These are phyloP conservation scores for Colletotrichum sublineola DNA, from an alignment of 2,329 filamentous ascomycete species.

Conservation along the genomic window DNA sequence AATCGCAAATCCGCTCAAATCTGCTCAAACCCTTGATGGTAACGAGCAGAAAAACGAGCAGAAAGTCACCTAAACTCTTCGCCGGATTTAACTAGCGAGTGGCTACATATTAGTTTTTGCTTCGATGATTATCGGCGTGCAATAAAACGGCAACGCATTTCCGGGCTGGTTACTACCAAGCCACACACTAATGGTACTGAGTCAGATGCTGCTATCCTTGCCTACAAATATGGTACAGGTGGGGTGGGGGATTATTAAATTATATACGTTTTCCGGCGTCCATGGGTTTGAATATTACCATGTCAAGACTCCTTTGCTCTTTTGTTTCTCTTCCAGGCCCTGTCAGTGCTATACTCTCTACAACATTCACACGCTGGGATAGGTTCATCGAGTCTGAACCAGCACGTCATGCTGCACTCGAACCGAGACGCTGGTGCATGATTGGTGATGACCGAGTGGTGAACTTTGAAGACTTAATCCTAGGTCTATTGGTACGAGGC, in stretches of 20 bases:
- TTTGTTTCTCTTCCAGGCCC: not conserved
- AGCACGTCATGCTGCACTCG: no score
- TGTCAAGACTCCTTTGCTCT: not conserved
- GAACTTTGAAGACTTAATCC: no score
- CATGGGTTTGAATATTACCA: not conserved
- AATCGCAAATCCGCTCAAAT: slow-evolving; percentile 30
- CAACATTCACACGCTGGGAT: no score
- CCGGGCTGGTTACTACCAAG: not conserved
- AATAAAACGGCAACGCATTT: not conserved
- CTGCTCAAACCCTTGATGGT: slow-evolving; percentile 18
- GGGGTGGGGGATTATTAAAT: no score
- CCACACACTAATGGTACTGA: not conserved
- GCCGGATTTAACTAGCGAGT: not conserved
- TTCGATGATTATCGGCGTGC: not conserved
- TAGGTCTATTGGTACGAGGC: no score
- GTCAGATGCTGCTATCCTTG: not conserved
- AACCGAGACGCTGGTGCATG: no score
- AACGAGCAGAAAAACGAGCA: not conserved
- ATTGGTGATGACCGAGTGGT: no score
- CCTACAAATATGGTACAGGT: no score
- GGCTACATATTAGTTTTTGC: not conserved
- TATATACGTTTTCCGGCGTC: no score
- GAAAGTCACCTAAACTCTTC: not conserved
- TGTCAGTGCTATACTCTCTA: no score
- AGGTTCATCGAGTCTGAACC: no score